phyloP scores from a whole-genome alignment of 148 eudicot genomes.

The Rhododendron griersonianum region DNA sequence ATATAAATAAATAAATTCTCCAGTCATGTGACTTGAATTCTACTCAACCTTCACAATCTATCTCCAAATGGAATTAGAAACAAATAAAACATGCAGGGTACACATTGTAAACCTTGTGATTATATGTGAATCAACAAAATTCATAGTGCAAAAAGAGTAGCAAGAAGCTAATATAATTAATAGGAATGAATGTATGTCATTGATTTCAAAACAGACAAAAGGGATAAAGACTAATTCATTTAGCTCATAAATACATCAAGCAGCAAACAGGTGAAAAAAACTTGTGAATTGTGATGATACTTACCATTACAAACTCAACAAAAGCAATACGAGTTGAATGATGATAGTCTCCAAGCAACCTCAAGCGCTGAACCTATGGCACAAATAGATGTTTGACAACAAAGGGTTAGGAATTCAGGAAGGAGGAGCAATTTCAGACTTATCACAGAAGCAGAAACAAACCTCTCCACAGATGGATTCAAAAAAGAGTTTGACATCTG shows the following conservation, averaged over 20 bases:
- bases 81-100: neutral
- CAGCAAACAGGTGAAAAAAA: neutral
- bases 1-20: neutral
- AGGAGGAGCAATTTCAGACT: constrained; percentile 15
- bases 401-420: constrained; percentile 1
- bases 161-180: neutral
- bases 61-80: neutral
- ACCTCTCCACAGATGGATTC: constrained; percentile 92
- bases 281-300: neutral
- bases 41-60: neutral
- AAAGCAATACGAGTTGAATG: constrained; percentile 96
- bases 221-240: constrained; percentile 1
- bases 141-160: neutral
- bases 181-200: neutral
- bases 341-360: constrained; percentile 96
- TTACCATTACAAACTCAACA: constrained; percentile 88
- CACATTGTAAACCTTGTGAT: neutral
- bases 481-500: constrained; percentile 81
- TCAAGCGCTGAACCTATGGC: constrained; percentile 71
- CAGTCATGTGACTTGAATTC: neutral
- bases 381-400: constrained; percentile 10
- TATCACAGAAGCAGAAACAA: constrained; percentile 20
- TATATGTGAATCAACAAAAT: neutral
- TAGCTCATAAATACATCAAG: neutral
- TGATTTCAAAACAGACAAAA: neutral